Conservation (phyloP, 192 early-diverging fungal genomes). For the Podila epicladia region DNA sequence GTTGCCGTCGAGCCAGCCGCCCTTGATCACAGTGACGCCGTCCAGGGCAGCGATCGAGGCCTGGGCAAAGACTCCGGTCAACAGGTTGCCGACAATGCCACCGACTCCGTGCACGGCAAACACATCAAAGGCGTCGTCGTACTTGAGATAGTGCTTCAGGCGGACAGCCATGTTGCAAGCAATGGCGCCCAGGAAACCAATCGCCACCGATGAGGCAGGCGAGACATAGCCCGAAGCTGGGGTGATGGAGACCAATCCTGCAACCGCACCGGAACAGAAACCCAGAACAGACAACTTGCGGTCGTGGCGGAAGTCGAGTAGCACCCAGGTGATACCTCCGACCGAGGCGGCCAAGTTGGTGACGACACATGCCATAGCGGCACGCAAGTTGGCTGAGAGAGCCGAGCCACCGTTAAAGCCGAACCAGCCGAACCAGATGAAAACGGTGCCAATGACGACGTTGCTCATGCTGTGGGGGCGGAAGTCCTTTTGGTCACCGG, state of each 20-base stretch:
- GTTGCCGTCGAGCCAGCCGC: constrained; percentile 67
- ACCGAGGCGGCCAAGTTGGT: constrained; percentile 88
- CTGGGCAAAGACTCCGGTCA: constrained; percentile 94
- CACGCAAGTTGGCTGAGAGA: constrained; percentile 81
- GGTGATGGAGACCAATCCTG: constrained; percentile 93
- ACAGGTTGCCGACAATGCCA: constrained; percentile 84
- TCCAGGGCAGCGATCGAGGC: constrained; percentile 77
- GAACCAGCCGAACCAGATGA: constrained; percentile 97
- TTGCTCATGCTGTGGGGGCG: constrained; percentile 92
- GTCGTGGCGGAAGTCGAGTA: constrained; percentile 81
- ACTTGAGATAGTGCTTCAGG: constrained; percentile 85
- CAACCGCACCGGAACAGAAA: constrained; percentile 94
- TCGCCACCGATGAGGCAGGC: constrained; percentile 82
- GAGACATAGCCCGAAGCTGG: constrained; percentile 91
- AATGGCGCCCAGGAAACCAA: constrained; percentile 77
- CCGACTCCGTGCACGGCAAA: constrained; percentile 91
- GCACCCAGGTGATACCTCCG: constrained; percentile 87
- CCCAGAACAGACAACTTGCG: constrained; percentile 89
- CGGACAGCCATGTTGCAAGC: constrained; percentile 85
- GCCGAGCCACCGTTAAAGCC: constrained; percentile 96
- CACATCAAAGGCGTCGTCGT: constrained; percentile 93
- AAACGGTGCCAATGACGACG: constrained; percentile 88
- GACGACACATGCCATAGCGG: constrained; percentile 85
- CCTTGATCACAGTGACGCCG: constrained; percentile 65
- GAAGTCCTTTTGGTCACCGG: constrained; percentile 75